These are phyloP conservation scores for Aspergillus baeticus DNA, from an alignment of 495 filamentous ascomycete species.

Conservation along the genomic window DNA sequence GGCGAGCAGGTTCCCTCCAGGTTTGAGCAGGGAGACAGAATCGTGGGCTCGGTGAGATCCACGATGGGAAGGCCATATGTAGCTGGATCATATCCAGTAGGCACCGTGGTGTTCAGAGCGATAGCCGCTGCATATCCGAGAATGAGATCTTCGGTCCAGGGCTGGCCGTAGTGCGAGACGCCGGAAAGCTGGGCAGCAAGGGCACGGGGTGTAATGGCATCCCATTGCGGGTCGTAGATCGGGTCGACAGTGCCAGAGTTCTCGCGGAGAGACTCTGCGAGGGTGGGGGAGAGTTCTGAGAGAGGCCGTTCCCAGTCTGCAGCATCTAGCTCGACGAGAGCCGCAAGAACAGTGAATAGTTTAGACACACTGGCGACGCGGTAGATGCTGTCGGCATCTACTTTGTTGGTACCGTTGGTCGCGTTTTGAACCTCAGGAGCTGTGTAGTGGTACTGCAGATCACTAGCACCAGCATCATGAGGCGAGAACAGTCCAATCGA, in stretches of 20 bases:
- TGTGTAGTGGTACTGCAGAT: constrained; percentile 35
- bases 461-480: constrained; percentile 30
- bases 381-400: constrained; percentile 50
- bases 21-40: constrained; percentile 17
- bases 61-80: constrained; percentile 33
- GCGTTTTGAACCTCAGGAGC: constrained; percentile 13
- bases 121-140: neutral
- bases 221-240: constrained; percentile 36
- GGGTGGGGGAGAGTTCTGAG: constrained; percentile 43
- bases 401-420: constrained; percentile 33
- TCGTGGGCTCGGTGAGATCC: constrained; percentile 22
- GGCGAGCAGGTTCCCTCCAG: neutral
- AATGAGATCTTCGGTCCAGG: constrained; percentile 19
- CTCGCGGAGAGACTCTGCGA: constrained; percentile 28
- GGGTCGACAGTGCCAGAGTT: constrained; percentile 7
- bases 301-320: constrained; percentile 45
- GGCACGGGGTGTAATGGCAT: constrained; percentile 41
- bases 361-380: constrained; percentile 53
- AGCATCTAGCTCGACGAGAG: constrained; percentile 33
- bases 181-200: constrained; percentile 43
- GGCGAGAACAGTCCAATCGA: constrained; percentile 39
- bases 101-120: neutral
- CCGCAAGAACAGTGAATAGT: constrained; percentile 44
- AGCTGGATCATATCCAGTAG: constrained; percentile 13
- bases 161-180: constrained; percentile 35